Evolutionary conservation across 176 grass and related monocot genomes (phyloP), one percentile per base, ranked within the genome.

Genomic region (Musa schizocarpa): DNA sequence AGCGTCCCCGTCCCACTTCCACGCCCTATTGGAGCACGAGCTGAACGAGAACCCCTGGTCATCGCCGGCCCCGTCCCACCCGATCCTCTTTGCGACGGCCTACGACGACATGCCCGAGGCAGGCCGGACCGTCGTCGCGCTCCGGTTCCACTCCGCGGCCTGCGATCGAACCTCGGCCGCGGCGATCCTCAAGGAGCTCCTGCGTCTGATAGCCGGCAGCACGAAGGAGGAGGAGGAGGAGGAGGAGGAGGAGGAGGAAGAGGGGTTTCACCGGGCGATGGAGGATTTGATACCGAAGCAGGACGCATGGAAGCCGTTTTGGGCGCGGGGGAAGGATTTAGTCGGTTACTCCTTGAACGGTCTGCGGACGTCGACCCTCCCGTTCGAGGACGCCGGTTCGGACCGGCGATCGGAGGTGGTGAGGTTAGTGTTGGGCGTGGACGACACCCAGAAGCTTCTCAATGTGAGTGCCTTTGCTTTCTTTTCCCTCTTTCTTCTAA

Each of bases 291-390:
- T 93, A 71, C 90, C 86, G 20, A 78, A 91, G 80, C 63, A 72
- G 72, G 95, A 93, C 79, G 63, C 84, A 55, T 86, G 75, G 71
- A 98, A 98, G 72, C 88, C 95, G 55, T 98, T 98, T 79, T 98
- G 90, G 95, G 84, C 82, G 13, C 83, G 95, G 20, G 95, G 95
- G 23, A 64, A 84, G 82, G 95, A 98, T 76, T 73, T 98, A 81
- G 63, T 93, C 14, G 90, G 95, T 19, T 98, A 98, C 75, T 91
- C 90, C 73, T 73, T 98, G 69, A 98, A 93, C 75, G 95, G 95
- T 8, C 81, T 98, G 23, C 82, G 95, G 50, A 89, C 90, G 11
- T 83, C 86, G 26, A 84, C 78, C 43, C 77, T 98, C 61, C 86
- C 70, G 52, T 93, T 93, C 68, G 54, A 72, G 53, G 80, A 89